Base-by-base conservation (phyloP, 805 yeast genomes). In the Ogataea neopini region DNA sequence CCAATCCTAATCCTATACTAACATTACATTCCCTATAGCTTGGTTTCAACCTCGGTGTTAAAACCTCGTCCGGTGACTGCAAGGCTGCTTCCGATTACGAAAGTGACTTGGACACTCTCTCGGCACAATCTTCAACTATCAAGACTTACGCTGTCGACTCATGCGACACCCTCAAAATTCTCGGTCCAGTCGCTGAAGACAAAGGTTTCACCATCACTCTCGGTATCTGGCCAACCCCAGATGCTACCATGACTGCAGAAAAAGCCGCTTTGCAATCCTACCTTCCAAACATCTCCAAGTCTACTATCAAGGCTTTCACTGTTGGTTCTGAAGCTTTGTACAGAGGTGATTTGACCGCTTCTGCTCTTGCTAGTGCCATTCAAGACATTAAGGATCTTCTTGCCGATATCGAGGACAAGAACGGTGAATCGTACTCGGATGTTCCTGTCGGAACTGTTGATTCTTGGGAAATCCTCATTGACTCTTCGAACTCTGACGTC, bases 311-410 rank as follows among this genome's bases (percentile, higher is more conserved):
- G 60, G 88, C 83, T 40, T 75, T 92, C 71, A 76, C 88, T 44
- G 98, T 92, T 56, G 98, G 98, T 56, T 90, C 97, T 20, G 98
- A 92, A 77, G 92, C 96, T 49, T 77, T 92, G 56, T 92, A 92
- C 81, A 88, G 98, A 77, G 81, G 69, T 33, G 98, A 92, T 67
- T 56, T 91, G 71, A 76, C 91, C 43, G 90, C 96, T 38, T 60
- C 74, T 28, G 80, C 79, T 47, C 81, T 92, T 63, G 95, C 96
- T 42, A 69, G 64, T 56, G 75, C 75, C 60, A 90, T 92, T 63
- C 55, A 67, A 50, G 79, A 78, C 40, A 68, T 91, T 67, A 87
- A 83, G 72, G 64, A 67, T 39, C 72, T 84, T 38, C 64, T 92
- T 49, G 63, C 74, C 26, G 76, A 67, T 54, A 82, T 91, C 65